Evolutionary conservation across 2,329 filamentous ascomycete genomes (phyloP).

Genomic region (Rugonectria rugulosa): DNA sequence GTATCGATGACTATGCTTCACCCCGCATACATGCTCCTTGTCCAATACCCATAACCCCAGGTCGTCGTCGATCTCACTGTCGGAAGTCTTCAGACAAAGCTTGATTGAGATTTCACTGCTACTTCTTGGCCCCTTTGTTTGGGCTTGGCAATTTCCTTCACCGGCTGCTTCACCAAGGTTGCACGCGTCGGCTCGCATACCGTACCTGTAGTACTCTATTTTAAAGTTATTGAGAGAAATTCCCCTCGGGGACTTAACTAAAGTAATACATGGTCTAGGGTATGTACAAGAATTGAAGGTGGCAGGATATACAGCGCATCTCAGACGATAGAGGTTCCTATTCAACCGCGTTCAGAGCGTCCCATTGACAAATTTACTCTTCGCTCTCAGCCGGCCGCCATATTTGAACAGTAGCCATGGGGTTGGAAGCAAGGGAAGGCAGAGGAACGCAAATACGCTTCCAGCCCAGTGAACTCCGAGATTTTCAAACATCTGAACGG

Average conservation of each 20-base stretch:
- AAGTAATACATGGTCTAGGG: no score
- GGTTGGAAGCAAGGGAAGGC: conserved; percentile 1
- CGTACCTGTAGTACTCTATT: no score
- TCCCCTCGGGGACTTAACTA: no score
- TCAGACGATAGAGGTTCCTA: not conserved
- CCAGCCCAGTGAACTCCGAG: conserved; percentile 11
- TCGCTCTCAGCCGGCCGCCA: not conserved
- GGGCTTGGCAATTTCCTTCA: conserved; percentile 3
- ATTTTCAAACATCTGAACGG: not conserved
- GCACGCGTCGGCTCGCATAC: not conserved
- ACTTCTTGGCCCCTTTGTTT: not conserved
- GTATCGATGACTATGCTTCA: not conserved
- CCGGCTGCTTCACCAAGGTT: not conserved
- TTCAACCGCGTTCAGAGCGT: not conserved
- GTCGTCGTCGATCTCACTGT: not conserved
- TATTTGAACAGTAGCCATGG: conserved; percentile 12
- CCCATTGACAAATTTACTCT: conserved; percentile 1
- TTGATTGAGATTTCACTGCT: not conserved
- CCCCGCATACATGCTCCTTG: not conserved
- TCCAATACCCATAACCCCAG: not conserved
- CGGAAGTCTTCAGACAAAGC: not conserved
- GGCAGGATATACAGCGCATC: not conserved
- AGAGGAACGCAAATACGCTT: conserved; percentile 1
- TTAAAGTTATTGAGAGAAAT: no score
- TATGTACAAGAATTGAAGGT: not conserved